Conservation (phyloP, 495 filamentous ascomycete genomes). For the Aspergillus biplanus region DNA sequence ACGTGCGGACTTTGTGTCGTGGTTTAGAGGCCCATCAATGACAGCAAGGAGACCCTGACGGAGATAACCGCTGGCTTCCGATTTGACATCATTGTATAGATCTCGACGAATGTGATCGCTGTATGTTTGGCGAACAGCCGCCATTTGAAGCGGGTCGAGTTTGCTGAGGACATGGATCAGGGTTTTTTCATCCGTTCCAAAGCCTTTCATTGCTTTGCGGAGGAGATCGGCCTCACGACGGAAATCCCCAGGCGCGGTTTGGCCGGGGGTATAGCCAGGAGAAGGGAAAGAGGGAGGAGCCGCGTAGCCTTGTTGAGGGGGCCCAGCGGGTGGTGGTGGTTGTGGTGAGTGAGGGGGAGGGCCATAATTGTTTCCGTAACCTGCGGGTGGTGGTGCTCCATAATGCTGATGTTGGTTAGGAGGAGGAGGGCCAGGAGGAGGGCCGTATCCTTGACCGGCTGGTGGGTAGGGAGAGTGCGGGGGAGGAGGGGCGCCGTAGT, state of each 20-base stretch:
- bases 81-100: slow-evolving; percentile 73
- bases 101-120: slow-evolving; percentile 59
- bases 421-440: slow-evolving; percentile 20
- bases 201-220: slow-evolving; percentile 85
- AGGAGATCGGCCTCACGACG: slow-evolving; percentile 67
- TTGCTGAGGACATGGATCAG: slow-evolving; percentile 67
- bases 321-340: slow-evolving; percentile 25
- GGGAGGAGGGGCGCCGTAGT: slow-evolving; percentile 44
- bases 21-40: slow-evolving; percentile 72
- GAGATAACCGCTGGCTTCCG: slow-evolving; percentile 76
- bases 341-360: slow-evolving; percentile 20
- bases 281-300: slow-evolving; percentile 56
- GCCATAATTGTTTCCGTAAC: slow-evolving; percentile 8
- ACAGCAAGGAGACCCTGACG: slow-evolving; percentile 69
- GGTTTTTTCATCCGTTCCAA: slow-evolving; percentile 81
- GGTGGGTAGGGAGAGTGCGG: slow-evolving; percentile 22
- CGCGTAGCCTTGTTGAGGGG: slow-evolving; percentile 1
- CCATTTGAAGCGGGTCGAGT: slow-evolving; percentile 74
- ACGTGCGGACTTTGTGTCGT: slow-evolving; percentile 67
- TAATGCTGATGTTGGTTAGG: slow-evolving; percentile 18
- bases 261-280: slow-evolving; percentile 63
- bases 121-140: slow-evolving; percentile 69
- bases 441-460: slow-evolving; percentile 16
- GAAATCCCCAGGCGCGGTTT: slow-evolving; percentile 66
- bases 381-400: slow-evolving; percentile 24